Evolutionary conservation across 2,329 filamentous ascomycete genomes (phyloP).

Genomic region (Botrytis sinoallii): DNA sequence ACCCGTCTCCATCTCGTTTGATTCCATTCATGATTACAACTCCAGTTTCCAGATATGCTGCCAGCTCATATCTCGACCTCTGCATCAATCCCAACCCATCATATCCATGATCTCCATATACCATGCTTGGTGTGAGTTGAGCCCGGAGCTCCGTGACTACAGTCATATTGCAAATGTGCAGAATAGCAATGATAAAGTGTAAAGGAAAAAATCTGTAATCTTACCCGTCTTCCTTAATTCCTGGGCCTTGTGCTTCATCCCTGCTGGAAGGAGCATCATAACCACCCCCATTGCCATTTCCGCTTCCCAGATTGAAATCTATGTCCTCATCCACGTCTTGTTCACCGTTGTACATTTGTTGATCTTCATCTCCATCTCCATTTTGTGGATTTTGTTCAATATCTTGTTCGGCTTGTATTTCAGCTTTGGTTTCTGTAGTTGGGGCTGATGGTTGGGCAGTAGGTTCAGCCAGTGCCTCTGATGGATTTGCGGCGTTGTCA

Average conservation of each 20-base stretch:
- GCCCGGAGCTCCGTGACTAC: slow-evolving; percentile 18
- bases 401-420: slow-evolving; percentile 30
- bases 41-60: not conserved
- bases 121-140: not conserved
- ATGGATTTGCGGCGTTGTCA: slow-evolving; percentile 48
- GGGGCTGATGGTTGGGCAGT: slow-evolving; percentile 26
- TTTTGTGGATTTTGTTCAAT: slow-evolving; percentile 38
- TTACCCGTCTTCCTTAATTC: slow-evolving; percentile 92
- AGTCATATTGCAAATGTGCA: slow-evolving; percentile 21
- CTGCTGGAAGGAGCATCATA: slow-evolving; percentile 28
- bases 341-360: slow-evolving; percentile 45
- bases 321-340: slow-evolving; percentile 56
- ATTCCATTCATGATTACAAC: not conserved
- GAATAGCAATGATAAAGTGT: slow-evolving; percentile 29
- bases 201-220: slow-evolving; percentile 41
- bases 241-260: slow-evolving; percentile 52
- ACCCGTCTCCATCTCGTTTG: slow-evolving; percentile 1
- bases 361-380: slow-evolving; percentile 38
- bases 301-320: slow-evolving; percentile 55
- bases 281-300: slow-evolving; percentile 38
- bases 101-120: not conserved
- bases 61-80: not conserved
- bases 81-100: not conserved
- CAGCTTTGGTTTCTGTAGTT: slow-evolving; percentile 30
- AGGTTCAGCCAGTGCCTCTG: slow-evolving; percentile 33